These are phyloP conservation scores for Leucaena leucocephala DNA, from an alignment of 306 rosid genomes.

Conservation along the genomic window DNA sequence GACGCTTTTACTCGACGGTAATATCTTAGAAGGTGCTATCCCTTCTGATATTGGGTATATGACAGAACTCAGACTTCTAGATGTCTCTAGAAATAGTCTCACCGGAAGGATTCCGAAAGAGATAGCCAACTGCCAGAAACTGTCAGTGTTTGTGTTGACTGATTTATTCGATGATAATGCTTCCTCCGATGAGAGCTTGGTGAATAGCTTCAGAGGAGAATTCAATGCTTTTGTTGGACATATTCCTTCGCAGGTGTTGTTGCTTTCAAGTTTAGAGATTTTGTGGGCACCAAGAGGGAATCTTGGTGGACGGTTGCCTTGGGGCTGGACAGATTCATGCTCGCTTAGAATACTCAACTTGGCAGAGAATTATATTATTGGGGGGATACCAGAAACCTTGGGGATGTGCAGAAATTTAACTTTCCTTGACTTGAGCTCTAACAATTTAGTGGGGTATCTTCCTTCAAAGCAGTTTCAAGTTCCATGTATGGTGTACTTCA, in stretches of 20 bases:
- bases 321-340: constrained; percentile 55
- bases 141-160: constrained; percentile 60
- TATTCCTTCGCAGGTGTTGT: constrained; percentile 52
- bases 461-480: constrained; percentile 46
- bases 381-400: constrained; percentile 49
- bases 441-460: constrained; percentile 53
- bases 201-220: constrained; percentile 56
- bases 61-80: constrained; percentile 58
- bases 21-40: constrained; percentile 59
- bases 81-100: constrained; percentile 71
- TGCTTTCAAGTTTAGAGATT: constrained; percentile 57
- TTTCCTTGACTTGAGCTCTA: constrained; percentile 71
- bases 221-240: constrained; percentile 68
- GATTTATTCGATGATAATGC: constrained; percentile 40
- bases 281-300: constrained; percentile 79
- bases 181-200: constrained; percentile 29
- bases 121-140: constrained; percentile 52
- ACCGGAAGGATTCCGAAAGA: constrained; percentile 55
- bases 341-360: constrained; percentile 59
- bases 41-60: constrained; percentile 54
- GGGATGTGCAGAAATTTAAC: constrained; percentile 55
- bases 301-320: constrained; percentile 58
- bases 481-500: constrained; percentile 68
- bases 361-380: constrained; percentile 62
- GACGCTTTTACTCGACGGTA: constrained; percentile 65